Conservation (phyloP, 352 stramenopile species). For the Hyaloperonospora arabidopsidis region DNA sequence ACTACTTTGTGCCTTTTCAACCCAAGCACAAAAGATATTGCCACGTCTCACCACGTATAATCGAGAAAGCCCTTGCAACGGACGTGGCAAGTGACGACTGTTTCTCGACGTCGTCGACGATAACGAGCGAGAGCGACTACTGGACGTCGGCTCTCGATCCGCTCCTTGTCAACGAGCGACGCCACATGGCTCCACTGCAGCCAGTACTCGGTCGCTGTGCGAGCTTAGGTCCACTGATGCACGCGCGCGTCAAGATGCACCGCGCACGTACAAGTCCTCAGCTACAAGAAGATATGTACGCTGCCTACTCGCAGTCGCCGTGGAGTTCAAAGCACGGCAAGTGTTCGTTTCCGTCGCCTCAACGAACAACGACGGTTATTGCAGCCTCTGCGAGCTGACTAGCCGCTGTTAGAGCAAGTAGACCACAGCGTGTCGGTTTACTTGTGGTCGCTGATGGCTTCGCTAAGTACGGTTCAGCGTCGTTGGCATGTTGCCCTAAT, state of each 20-base stretch:
- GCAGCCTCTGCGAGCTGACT: conserved; percentile 11
- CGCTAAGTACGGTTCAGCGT: no score
- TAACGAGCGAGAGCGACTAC: conserved; percentile 42
- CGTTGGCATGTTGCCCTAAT: no score
- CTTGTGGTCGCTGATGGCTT: no score
- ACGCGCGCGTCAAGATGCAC: conserved; percentile 20
- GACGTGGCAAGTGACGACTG: conserved; percentile 24
- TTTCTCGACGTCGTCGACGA: conserved; percentile 28
- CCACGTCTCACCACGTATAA: background rate
- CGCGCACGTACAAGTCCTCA: conserved; percentile 14
- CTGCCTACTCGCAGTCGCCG: conserved; percentile 5
- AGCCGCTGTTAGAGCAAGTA: background rate
- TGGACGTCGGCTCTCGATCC: conserved; percentile 27
- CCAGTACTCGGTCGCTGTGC: conserved; percentile 12
- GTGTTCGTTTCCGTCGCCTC: no score
- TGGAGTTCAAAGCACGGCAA: conserved; percentile 4
- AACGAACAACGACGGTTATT: no score
- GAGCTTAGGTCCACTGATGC: conserved; percentile 12
- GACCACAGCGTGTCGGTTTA: no score
- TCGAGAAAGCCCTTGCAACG: conserved; percentile 22
- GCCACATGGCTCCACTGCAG: conserved; percentile 5
- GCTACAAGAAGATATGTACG: conserved; percentile 9
- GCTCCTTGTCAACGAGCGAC: conserved; percentile 15
- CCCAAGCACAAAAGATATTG: background rate
- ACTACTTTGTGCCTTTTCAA: conserved; percentile 40